These are phyloP conservation scores for Diaporthe ilicicola DNA, from an alignment of 2,329 filamentous ascomycete genomes.

Conservation along the genomic window DNA sequence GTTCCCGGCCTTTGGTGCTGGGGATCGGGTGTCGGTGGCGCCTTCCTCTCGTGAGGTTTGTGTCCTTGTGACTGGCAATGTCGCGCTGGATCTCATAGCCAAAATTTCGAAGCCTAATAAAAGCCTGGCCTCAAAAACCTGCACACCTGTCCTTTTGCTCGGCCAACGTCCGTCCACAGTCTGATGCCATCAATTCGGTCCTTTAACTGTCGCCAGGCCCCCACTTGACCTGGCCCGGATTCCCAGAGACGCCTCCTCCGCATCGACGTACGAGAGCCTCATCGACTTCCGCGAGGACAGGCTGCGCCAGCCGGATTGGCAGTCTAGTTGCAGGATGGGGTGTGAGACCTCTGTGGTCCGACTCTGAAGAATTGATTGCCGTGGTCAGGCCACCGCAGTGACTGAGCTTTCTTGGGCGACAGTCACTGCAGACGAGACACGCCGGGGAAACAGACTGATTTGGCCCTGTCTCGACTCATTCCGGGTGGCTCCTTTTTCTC, in stretches of 20 bases:
- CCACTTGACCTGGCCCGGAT: constrained; percentile 16
- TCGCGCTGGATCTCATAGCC: neutral
- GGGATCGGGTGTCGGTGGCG: constrained; percentile 19
- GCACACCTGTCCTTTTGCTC: constrained; percentile 17
- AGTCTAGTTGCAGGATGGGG: neutral
- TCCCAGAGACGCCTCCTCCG: constrained; percentile 22
- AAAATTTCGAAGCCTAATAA: neutral
- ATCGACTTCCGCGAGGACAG: neutral
- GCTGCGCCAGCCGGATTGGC: neutral
- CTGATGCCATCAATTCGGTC: constrained; percentile 31
- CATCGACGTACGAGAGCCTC: constrained; percentile 5
- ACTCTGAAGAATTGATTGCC: neutral
- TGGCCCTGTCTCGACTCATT: constrained; percentile 18
- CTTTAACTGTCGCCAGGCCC: constrained; percentile 18
- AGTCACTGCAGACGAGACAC: neutral
- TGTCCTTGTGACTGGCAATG: constrained; percentile 20
- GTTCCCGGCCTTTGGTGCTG: neutral
- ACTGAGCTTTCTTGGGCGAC: neutral
- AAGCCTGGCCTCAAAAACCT: constrained; percentile 8
- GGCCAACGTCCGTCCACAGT: constrained; percentile 20
- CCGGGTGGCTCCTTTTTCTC: neutral
- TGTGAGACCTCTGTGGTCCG: neutral
- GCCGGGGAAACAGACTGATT: neutral
- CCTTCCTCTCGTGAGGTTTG: constrained; percentile 21
- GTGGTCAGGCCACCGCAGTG: neutral